Conservation (phyloP, 1,284 basidiomycete genomes). For the Leccinum subrobustum region DNA sequence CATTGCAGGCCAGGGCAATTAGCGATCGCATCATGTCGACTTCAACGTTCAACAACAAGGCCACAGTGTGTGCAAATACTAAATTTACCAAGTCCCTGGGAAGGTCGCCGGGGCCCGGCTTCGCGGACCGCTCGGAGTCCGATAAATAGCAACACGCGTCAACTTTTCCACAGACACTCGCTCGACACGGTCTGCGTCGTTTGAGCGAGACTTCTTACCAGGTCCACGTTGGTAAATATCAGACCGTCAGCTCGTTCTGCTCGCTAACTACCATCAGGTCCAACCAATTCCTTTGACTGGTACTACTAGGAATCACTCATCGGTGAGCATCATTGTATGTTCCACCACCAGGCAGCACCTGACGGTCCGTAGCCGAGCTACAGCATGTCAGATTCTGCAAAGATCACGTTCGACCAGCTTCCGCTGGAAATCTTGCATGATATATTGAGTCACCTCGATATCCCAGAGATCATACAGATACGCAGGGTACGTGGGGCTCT, state of each 20-base stretch:
- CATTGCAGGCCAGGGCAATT: too few species aligned
- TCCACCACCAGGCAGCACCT: background rate
- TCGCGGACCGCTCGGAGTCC: too few species aligned
- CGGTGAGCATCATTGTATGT: too few species aligned
- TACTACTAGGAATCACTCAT: background rate
- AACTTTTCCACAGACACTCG: too few species aligned
- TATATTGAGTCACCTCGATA: slow-evolving; percentile 14
- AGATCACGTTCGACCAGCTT: slow-evolving; percentile 6
- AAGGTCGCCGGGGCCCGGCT: too few species aligned
- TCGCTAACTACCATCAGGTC: background rate
- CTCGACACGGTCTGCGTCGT: too few species aligned
- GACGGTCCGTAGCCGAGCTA: background rate
- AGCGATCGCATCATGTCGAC: too few species aligned
- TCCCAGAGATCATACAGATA: slow-evolving; percentile 17
- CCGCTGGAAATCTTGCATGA: slow-evolving; percentile 14
- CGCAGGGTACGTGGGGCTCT: slow-evolving; percentile 16
- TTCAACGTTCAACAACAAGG: too few species aligned
- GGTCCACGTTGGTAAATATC: background rate
- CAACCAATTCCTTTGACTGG: background rate
- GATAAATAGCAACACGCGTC: too few species aligned
- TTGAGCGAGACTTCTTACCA: too few species aligned
- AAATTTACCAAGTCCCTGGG: too few species aligned
- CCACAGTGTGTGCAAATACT: too few species aligned
- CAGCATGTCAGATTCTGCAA: background rate
- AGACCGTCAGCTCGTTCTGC: background rate